Evolutionary conservation across 2,329 filamentous ascomycete genomes (phyloP).

Genomic region (Mycosphaerelloides madeirae): DNA sequence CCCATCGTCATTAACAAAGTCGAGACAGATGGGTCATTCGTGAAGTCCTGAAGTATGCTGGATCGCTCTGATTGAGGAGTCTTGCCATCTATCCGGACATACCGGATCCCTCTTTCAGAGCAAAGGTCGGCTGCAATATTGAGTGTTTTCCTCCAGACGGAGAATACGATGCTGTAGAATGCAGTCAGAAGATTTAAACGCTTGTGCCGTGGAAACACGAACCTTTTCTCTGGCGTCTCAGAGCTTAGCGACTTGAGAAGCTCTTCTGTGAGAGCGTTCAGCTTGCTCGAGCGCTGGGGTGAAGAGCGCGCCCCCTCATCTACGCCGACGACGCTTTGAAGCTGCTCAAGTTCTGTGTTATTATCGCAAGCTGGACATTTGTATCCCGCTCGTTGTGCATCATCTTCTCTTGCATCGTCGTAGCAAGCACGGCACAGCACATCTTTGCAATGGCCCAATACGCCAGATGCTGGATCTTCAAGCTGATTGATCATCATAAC

Average conservation of each 20-base stretch:
- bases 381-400: not conserved
- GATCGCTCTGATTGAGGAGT: slow-evolving; percentile 3
- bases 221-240: slow-evolving; percentile 2
- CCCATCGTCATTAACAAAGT: slow-evolving; percentile 11
- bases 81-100: slow-evolving; percentile 9
- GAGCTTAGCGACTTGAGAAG: not conserved
- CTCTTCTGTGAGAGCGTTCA: not conserved
- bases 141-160: slow-evolving; percentile 8
- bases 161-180: slow-evolving; percentile 8
- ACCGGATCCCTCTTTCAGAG: slow-evolving; percentile 1
- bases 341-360: not conserved
- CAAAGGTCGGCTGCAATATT: slow-evolving; percentile 2
- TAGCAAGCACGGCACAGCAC: too few relatives aligned
- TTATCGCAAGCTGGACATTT: not conserved
- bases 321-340: not conserved
- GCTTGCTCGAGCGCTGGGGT: slow-evolving; percentile 1
- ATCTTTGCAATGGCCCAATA: too few relatives aligned
- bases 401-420: not conserved
- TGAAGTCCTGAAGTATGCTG: slow-evolving; percentile 6
- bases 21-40: slow-evolving; percentile 2
- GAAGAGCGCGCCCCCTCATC: not conserved
- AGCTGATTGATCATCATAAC: too few relatives aligned
- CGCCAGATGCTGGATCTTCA: too few relatives aligned
- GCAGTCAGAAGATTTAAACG: not conserved
- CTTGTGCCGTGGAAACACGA: not conserved